phyloP scores from a whole-genome alignment of 805 yeast genomes.

The Candida vaughaniae region DNA sequence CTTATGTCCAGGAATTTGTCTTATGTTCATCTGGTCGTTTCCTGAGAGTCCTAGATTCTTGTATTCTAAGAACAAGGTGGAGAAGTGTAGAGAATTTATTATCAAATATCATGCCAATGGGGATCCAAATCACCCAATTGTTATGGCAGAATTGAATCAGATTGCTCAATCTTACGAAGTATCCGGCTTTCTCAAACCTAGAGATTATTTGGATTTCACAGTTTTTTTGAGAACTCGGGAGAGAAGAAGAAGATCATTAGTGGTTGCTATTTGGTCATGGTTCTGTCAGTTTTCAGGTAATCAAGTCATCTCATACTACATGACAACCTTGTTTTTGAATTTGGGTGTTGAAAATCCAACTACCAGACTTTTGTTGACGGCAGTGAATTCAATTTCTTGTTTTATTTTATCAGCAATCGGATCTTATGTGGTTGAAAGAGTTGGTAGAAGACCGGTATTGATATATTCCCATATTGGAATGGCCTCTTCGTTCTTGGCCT shows the following conservation, averaged over 20 bases:
- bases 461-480: constrained; percentile 17
- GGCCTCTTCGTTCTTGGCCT: constrained; percentile 18
- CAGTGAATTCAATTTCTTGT: constrained; percentile 14
- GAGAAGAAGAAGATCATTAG: constrained; percentile 11
- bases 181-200: constrained; percentile 12
- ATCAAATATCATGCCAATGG: constrained; percentile 16
- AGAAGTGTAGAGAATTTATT: constrained; percentile 24
- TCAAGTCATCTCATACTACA: constrained; percentile 48
- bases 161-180: constrained; percentile 22
- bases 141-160: constrained; percentile 34
- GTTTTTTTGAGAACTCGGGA: constrained; percentile 11
- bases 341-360: constrained; percentile 43
- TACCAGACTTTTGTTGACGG: constrained; percentile 20
- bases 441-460: constrained; percentile 26
- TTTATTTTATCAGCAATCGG: constrained; percentile 15
- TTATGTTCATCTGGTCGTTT: constrained; percentile 27
- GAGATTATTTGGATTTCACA: constrained; percentile 16
- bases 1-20: constrained; percentile 41
- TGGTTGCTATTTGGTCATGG: constrained; percentile 27
- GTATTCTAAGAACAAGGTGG: constrained; percentile 27
- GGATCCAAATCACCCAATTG: constrained; percentile 19
- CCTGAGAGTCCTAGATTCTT: constrained; percentile 53
- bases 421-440: constrained; percentile 19
- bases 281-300: constrained; percentile 49
- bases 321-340: constrained; percentile 45